Evolutionary conservation across 2,329 filamentous ascomycete species (phyloP).

Genomic region (Nigrospora osmanthi): DNA sequence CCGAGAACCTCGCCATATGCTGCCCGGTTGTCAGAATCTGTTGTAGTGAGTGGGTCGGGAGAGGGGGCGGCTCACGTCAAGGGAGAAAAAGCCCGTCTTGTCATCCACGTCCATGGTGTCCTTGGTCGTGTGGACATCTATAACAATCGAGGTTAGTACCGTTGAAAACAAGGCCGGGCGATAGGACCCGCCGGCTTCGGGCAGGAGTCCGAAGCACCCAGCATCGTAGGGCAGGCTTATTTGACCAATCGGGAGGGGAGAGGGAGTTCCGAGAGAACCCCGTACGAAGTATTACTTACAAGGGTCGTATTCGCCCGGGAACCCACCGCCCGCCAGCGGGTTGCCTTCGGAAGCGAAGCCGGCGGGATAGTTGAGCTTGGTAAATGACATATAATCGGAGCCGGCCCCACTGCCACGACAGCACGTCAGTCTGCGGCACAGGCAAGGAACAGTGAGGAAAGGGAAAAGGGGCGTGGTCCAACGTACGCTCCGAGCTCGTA

Average conservation of each 20-base stretch:
- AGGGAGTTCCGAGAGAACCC: too few species aligned
- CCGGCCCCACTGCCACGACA: slow-evolving; percentile 20
- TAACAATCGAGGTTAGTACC: too few species aligned
- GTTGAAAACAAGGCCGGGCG: too few species aligned
- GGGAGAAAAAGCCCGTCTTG: slow-evolving; percentile 26
- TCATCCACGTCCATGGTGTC: slow-evolving; percentile 30
- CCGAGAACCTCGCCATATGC: slow-evolving; percentile 32
- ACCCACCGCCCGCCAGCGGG: slow-evolving; percentile 18
- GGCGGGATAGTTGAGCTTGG: slow-evolving; percentile 27
- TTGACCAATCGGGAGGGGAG: too few species aligned
- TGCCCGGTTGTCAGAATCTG: slow-evolving; percentile 8
- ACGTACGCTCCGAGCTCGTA: slow-evolving; percentile 21
- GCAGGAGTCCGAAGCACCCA: too few species aligned
- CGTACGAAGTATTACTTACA: slow-evolving; percentile 5
- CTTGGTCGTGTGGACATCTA: slow-evolving; percentile 22
- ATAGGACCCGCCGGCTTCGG: too few species aligned
- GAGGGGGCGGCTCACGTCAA: slow-evolving; percentile 21
- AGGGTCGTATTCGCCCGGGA: slow-evolving; percentile 26
- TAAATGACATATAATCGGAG: slow-evolving; percentile 33
- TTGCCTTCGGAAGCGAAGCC: slow-evolving; percentile 30
- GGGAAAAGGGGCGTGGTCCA: too few species aligned
- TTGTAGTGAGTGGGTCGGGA: neutral
- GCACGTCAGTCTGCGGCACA: neutral
- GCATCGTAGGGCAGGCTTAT: too few species aligned
- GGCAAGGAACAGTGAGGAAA: neutral